Base-by-base conservation (phyloP, 495 filamentous ascomycete genomes). In the Neurospora tetraspora region DNA sequence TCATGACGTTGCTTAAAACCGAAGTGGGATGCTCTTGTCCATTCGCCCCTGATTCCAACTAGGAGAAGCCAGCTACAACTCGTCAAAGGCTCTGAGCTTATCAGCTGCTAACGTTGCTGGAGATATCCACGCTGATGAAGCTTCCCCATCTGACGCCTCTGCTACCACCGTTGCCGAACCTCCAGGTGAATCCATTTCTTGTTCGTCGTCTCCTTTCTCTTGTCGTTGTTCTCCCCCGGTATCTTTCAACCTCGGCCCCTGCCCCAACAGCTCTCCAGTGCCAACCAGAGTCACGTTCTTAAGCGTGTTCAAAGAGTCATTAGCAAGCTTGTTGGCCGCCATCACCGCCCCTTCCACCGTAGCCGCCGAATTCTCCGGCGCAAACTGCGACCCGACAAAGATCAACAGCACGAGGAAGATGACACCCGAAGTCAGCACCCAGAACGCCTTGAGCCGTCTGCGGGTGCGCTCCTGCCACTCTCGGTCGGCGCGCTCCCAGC, bases 401-500 rank as follows among this genome's bases (percentile, higher is more conserved):
- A 86, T 71, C 40, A 84, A 71, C 10, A 88, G 74, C 20, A 89
- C 42, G 6, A 85, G 82, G 40, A 88, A 78, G 18, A 85, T 71
- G 53, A 87, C 69, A 34, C 83, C 80, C 20, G 77, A 76, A 11
- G 87, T 85, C 45, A 88, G 77, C 10, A 85, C 82, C 90, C 90
- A 92, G 75, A 91, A 80, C 36, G 88, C 84, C 69, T 86, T 89
- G 36, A 92, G 81, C 16, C 90, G 82, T 76, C 84, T 88, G 74
- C 88, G 86, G 2, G 89, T 90, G 71, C 84, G 87, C 72, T 89
- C 89, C 82, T 93, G 89, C 90, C 89, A 93, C 77, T 92, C 91
- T 43, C 78, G 80, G 76, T 96, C 93, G 39, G 87, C 86, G 69
- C 85, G 86, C 80, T 93, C 92, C 88, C 91, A 93, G 70, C 82